Evolutionary conservation across 495 filamentous ascomycete species (phyloP), one percentile per base, ranked within the genome.

Genomic region (Trichoderma asperelloides): DNA sequence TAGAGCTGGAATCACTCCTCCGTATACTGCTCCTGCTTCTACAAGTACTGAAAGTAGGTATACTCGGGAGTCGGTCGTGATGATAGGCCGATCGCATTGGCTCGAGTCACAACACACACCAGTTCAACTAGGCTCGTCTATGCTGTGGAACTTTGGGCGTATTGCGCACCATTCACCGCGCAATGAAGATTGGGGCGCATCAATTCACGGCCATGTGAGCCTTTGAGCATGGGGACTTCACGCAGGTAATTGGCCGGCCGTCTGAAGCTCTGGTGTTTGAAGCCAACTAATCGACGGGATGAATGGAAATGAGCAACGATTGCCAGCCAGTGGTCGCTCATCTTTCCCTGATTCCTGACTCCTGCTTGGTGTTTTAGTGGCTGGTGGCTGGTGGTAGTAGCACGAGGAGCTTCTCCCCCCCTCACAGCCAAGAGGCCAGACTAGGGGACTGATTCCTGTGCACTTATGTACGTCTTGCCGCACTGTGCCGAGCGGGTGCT

Each of bases 401-500:
- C 8, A 9, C 18, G 47, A 47, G 43, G 18, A 16, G 23, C 21
- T 16, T 55, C 49, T 18, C 25, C 9, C 23, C 55, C 55, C 55
- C 55, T 60, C 55, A 12, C n/a, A 12, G 25, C 27, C 55, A 60
- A 60, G 55, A 55, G n/a, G 6, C 49, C 16, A 60, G 55, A 18
- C 23, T 12, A 60, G 55, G 55, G 55, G 55, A 28, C 55, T n/a
- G 55, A 60, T 60, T 27, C 23, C 55, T 30, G 15, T 28, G 15
- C 12, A 28, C 2, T 60, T 2, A 23, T 51, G 25, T 27, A 16
- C 25, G 25, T 60, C 55, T 30, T 27, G 23, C 33, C 55, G 55
- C 55, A 60, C 55, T 60, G 55, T 60, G 55, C 4, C 55, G 55
- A 60, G 55, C 25, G 55, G 55, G 27, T 60, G 55, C 55, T 60